Evolutionary conservation across 129 eudicot genomes (phyloP).

Genomic region (Chrysanthemum seticuspe): DNA sequence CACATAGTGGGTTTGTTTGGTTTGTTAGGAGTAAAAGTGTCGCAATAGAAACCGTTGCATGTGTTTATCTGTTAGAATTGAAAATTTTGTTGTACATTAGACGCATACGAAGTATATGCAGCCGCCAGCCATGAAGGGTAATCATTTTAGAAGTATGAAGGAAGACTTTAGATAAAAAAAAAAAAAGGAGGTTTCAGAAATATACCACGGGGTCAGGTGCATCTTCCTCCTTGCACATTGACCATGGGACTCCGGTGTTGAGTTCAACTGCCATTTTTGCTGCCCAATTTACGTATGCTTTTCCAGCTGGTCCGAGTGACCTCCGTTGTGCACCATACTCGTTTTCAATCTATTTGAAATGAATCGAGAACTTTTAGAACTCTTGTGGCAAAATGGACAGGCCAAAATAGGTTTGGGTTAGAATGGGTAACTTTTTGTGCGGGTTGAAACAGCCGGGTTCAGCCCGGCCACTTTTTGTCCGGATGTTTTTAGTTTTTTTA

Average conservation of each 20-base stretch:
- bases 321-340: slow-evolving; percentile 71
- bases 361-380: background rate
- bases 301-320: slow-evolving; percentile 64
- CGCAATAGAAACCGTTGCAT: slow-evolving; percentile 93
- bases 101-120: background rate
- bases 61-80: slow-evolving; percentile 67
- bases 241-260: slow-evolving; percentile 90
- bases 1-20: slow-evolving; percentile 90
- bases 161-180: background rate
- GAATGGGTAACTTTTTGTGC: background rate
- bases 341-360: slow-evolving; percentile 72
- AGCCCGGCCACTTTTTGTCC: no score
- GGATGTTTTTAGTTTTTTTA: no score
- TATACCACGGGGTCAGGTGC: slow-evolving; percentile 94
- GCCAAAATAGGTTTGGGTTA: background rate
- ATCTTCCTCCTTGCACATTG: slow-evolving; percentile 90
- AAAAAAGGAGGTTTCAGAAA: background rate
- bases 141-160: no score
- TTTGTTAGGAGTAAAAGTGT: slow-evolving; percentile 70
- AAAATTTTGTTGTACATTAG: background rate
- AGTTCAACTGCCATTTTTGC: slow-evolving; percentile 89
- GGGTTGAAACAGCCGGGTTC: no score
- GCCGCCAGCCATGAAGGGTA: no score
- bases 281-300: slow-evolving; percentile 79
- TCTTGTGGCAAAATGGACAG: background rate